Conservation (phyloP, 2,329 filamentous ascomycete genomes). For the Trichoderma cornu-damae region DNA sequence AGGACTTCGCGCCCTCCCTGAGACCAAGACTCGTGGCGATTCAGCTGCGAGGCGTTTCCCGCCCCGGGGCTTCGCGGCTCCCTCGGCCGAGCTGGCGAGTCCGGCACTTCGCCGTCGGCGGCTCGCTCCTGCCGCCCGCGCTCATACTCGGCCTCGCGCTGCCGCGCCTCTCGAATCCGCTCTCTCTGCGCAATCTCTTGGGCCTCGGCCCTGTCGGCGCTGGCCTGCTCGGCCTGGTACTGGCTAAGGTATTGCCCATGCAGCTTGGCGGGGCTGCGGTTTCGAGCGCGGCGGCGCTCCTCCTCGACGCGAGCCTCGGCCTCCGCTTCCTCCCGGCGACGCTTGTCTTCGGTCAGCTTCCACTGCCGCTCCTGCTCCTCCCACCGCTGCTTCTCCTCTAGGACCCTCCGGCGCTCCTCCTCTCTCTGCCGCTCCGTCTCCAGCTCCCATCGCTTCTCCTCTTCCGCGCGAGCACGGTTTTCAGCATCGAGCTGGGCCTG, state of each 20-base stretch:
- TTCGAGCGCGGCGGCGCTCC: conserved; percentile 59
- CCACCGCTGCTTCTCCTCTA: conserved; percentile 68
- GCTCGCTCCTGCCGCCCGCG: conserved; percentile 50
- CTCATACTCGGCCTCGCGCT: conserved; percentile 60
- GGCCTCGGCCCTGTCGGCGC: conserved; percentile 31
- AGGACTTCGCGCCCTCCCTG: conserved; percentile 60
- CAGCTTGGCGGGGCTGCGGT: conserved; percentile 61
- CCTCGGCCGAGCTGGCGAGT: conserved; percentile 18
- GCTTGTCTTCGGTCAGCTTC: conserved; percentile 69
- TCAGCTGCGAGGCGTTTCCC: conserved; percentile 26
- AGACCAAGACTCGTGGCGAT: conserved; percentile 59
- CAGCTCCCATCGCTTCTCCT: conserved; percentile 63
- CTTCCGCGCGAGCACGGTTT: conserved; percentile 53
- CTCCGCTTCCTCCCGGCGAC: conserved; percentile 67
- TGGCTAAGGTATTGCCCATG: conserved; percentile 82
- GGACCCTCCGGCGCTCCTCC: conserved; percentile 55
- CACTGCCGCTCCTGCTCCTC: conserved; percentile 72
- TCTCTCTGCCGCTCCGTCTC: conserved; percentile 57
- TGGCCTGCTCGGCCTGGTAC: conserved; percentile 65
- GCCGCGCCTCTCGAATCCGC: conserved; percentile 66
- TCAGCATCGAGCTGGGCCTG: conserved; percentile 49
- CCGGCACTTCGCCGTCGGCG: conserved; percentile 34
- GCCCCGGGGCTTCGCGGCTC: conserved; percentile 6
- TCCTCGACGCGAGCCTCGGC: conserved; percentile 61
- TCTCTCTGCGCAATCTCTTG: conserved; percentile 49